Conservation (phyloP, 2,329 filamentous ascomycete species). For the Exophiala viscosa region DNA sequence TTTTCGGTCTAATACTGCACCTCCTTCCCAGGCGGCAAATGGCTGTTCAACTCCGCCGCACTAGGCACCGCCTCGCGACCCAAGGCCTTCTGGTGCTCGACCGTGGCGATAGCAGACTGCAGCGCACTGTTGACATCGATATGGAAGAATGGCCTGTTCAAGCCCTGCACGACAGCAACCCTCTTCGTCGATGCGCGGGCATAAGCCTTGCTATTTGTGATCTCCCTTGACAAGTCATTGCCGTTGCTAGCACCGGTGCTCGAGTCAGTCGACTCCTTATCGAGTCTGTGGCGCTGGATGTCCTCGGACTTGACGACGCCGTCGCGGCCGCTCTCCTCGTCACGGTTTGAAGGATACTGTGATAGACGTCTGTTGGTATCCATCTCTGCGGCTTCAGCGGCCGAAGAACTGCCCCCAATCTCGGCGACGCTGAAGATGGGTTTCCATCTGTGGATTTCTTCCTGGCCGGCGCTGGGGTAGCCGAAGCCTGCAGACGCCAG, state of each 20-base stretch:
- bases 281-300: slow-evolving; percentile 1
- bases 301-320: slow-evolving; percentile 1
- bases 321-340: slow-evolving; percentile 29
- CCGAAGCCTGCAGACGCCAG: slow-evolving; percentile 86
- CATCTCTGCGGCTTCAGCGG: slow-evolving; percentile 64
- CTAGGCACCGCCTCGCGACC: background rate
- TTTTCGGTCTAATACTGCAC: too few relatives aligned
- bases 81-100: slow-evolving; percentile 45
- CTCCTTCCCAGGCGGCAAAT: too few relatives aligned
- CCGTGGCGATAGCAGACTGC: slow-evolving; percentile 79
- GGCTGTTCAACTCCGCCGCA: too few relatives aligned
- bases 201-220: slow-evolving; percentile 49
- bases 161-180: slow-evolving; percentile 71
- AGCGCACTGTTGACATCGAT: slow-evolving; percentile 85
- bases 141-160: slow-evolving; percentile 90
- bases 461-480: slow-evolving; percentile 59
- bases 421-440: slow-evolving; percentile 94
- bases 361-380: slow-evolving; percentile 49
- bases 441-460: slow-evolving; percentile 69
- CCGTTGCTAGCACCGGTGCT: slow-evolving; percentile 27
- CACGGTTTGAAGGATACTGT: slow-evolving; percentile 15
- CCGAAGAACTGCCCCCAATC: slow-evolving; percentile 67
- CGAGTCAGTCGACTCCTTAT: slow-evolving; percentile 30
- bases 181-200: slow-evolving; percentile 27
- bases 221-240: slow-evolving; percentile 43